phyloP scores from a whole-genome alignment of 2,329 filamentous ascomycete species.

The Chaetomiaceae sp. region DNA sequence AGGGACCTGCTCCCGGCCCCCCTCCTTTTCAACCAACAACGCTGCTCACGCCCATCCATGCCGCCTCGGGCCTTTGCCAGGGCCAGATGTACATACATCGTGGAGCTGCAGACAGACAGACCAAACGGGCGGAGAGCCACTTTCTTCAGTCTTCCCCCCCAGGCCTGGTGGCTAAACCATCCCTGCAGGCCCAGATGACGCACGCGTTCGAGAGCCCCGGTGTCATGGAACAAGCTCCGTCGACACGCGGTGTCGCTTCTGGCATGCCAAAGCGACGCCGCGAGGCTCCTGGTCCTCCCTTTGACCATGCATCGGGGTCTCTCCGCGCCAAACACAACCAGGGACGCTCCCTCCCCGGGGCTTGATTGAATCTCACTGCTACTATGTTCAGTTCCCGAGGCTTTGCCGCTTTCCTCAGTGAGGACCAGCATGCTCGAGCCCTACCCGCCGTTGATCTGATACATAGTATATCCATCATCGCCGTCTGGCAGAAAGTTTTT shows the following conservation, averaged over 20 bases:
- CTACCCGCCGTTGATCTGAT: no score
- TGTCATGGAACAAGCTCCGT: conserved; percentile 28
- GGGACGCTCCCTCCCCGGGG: conserved; percentile 24
- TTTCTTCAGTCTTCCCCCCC: conserved; percentile 17
- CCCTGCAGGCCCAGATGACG: conserved; percentile 31
- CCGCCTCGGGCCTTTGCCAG: conserved; percentile 24
- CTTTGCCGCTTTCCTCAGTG: no score
- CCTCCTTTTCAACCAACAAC: conserved; percentile 2
- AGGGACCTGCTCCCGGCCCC: conserved; percentile 4
- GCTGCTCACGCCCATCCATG: conserved; percentile 19
- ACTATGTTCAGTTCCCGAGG: no score
- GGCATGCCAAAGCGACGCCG: conserved; percentile 29
- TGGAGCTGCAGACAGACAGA: no score
- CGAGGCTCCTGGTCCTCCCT: conserved; percentile 18
- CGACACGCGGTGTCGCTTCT: conserved; percentile 27
- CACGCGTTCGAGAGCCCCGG: conserved; percentile 25
- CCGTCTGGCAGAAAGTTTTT: conserved; percentile 1
- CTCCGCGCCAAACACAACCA: conserved; percentile 26
- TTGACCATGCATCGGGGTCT: conserved; percentile 21
- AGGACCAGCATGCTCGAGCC: no score
- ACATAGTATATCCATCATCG: no score
- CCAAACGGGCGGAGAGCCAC: no score
- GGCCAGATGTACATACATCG: background rate
- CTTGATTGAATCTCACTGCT: conserved; percentile 3
- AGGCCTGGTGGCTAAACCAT: conserved; percentile 23